Evolutionary conservation across 306 rosid genomes (phyloP).

Genomic region (Fragaria ananassa): DNA sequence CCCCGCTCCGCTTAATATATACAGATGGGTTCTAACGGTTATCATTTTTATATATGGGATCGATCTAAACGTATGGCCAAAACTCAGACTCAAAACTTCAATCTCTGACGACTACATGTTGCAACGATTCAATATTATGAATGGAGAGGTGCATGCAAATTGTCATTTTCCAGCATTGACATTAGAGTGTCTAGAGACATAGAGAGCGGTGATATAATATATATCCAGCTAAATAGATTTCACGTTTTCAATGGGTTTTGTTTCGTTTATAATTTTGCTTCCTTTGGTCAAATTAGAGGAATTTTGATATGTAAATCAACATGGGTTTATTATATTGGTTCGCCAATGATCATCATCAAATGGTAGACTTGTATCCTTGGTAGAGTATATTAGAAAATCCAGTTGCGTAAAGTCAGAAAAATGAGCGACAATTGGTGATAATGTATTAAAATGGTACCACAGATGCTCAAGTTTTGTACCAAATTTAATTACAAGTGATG

Average conservation of each 20-base stretch:
- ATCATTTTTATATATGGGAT: background rate
- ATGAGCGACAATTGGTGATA: background rate
- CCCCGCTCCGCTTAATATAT: too few relatives aligned
- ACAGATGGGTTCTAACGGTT: background rate
- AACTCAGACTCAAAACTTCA: background rate
- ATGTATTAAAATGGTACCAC: background rate
- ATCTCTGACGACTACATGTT: background rate
- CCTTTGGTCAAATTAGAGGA: background rate
- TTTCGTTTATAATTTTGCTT: background rate
- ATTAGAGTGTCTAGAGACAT: background rate
- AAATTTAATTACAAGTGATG: too few relatives aligned
- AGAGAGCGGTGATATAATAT: background rate
- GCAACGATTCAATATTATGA: background rate
- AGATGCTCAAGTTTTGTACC: too few relatives aligned
- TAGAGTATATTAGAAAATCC: background rate
- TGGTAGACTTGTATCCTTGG: background rate
- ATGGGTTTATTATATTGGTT: background rate
- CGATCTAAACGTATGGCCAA: background rate
- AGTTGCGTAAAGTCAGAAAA: background rate
- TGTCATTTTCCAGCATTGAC: background rate
- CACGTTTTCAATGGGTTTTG: background rate
- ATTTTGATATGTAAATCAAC: background rate
- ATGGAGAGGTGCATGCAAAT: slow-evolving; percentile 7
- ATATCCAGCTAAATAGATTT: background rate
- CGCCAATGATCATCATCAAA: background rate